Evolutionary conservation across 2,329 filamentous ascomycete species (phyloP), one percentile per base, ranked within the genome.

Genomic region (Alternaria gaisen): DNA sequence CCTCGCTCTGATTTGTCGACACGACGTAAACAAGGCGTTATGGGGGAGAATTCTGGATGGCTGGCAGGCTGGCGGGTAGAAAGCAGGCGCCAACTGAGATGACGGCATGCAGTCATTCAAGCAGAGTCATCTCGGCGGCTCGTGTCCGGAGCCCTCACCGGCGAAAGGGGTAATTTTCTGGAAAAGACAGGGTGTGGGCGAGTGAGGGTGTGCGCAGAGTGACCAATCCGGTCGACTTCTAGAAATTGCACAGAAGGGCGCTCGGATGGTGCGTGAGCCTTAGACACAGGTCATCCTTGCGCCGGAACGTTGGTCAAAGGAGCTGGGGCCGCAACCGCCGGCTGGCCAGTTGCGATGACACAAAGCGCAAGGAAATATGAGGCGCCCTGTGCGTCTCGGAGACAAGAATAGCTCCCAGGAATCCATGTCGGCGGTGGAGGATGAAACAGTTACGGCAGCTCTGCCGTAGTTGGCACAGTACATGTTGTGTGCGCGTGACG

Each of bases 91-190:
- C 61, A 66, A 56, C 38, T 24, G 52, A 30, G 46, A 63, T 63
- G 62, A 64, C 58, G 55, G 57, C 44, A 67, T 44, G 48, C 53
- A 44, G 5, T 50, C 24, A 34, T 60, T 56, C 57, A 63, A 56
- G 53, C 56, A 65, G 54, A 53, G 58, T 69, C 59, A 67, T 68
- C 63, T 66, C 66, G 60, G 64, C 24, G 58, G 53, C 55, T 69
- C 62, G 64, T 54, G 63, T 59, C 54, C 44, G 56, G 50, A 56
- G 57, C 57, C 46, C 56, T 48, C 38, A 50, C 54, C 61, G 65
- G 69, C 67, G 62, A 75, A 76, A 75, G 75, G 73, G 71, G 75
- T 61, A 77, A 67, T 70, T 66, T 78, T 79, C 76, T 73, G 66
- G 76, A 78, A 79, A 73, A 71, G 68, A 67, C 69, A 71, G 71